These are phyloP conservation scores for Juglanconis juglandina DNA, from an alignment of 2,329 filamentous ascomycete species.

Conservation along the genomic window DNA sequence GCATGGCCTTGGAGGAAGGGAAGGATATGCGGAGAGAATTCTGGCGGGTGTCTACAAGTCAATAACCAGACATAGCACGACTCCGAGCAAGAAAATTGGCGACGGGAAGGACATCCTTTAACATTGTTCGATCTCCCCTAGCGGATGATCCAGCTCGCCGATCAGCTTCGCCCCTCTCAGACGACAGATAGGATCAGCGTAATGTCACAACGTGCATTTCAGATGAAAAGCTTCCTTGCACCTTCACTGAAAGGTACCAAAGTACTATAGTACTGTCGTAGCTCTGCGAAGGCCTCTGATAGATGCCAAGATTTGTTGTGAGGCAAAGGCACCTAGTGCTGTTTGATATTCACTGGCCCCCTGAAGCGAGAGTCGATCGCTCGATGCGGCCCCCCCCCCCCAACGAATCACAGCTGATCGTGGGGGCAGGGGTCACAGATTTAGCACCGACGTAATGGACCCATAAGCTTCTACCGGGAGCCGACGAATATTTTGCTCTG, in stretches of 20 bases:
- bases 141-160: not conserved
- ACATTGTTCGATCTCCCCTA: not conserved
- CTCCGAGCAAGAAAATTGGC: not conserved
- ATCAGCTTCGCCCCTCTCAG: not conserved
- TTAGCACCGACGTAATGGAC: too few species aligned
- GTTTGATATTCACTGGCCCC: conserved; percentile 1
- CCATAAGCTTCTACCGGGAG: too few species aligned
- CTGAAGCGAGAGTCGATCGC: not conserved
- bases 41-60: too few species aligned
- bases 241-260: not conserved
- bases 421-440: too few species aligned
- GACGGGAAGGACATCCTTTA: not conserved
- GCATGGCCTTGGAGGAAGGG: not conserved
- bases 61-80: too few species aligned
- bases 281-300: not conserved
- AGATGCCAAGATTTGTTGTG: not conserved
- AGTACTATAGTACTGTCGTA: too few species aligned
- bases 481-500: too few species aligned
- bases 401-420: too few species aligned
- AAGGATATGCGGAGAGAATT: not conserved
- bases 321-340: conserved; percentile 1
- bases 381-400: not conserved
- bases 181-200: conserved; percentile 1
- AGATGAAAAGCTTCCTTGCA: not conserved
- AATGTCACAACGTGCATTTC: conserved; percentile 1